Conservation (phyloP, 2,329 filamentous ascomycete species). For the Cryphonectria japonica region DNA sequence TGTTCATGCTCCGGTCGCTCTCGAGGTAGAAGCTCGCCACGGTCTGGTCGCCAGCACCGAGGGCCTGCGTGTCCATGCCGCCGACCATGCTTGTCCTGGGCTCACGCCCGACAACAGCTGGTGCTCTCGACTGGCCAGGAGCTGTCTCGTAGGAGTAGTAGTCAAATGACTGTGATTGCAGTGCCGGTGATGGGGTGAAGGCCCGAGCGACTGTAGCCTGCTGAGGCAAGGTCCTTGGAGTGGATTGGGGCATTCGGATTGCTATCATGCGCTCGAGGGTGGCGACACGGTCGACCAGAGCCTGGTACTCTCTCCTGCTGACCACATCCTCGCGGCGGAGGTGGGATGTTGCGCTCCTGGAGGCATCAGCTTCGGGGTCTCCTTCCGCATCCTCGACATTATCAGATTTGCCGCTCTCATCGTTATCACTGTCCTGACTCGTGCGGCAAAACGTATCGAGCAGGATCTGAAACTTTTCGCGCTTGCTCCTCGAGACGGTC, state of each 20-base stretch:
- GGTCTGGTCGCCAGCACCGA: constrained; percentile 11
- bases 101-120: not conserved
- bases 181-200: constrained; percentile 19
- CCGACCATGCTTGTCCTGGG: constrained; percentile 8
- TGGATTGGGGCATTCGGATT: constrained; percentile 4
- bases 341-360: not conserved
- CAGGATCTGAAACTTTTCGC: constrained; percentile 26
- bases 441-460: constrained; percentile 24
- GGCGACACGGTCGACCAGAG: constrained; percentile 23
- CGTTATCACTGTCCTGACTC: not conserved
- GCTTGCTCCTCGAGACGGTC: constrained; percentile 26
- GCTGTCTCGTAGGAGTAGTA: constrained; percentile 22
- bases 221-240: constrained; percentile 23
- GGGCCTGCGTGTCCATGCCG: constrained; percentile 2
- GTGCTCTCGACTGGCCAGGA: not conserved
- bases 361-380: constrained; percentile 6
- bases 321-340: constrained; percentile 1
- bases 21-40: constrained; percentile 19
- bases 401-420: constrained; percentile 4
- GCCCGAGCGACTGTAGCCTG: constrained; percentile 14
- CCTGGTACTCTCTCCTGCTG: constrained; percentile 21
- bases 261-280: constrained; percentile 23
- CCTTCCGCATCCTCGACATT: constrained; percentile 14
- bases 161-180: constrained; percentile 13
- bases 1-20: constrained; percentile 13